Percentiles rank a stretch among this genome's conserved stretches.
Evolutionary conservation across 257 asterid species (phyloP).

Genomic region (Ilex asprella): DNA sequence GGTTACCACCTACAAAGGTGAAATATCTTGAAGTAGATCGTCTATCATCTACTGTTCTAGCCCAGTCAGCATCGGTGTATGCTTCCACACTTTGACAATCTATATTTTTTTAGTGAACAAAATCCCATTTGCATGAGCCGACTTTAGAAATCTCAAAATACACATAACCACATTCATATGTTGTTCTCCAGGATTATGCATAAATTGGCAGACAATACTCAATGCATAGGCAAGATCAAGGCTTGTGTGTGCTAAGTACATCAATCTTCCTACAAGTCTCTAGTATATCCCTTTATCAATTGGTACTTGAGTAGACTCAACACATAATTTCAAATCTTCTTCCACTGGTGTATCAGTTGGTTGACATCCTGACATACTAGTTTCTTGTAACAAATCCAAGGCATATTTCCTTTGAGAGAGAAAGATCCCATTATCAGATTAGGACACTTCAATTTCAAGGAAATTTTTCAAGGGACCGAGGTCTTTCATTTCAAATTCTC

Average conservation of each 20-base stretch:
- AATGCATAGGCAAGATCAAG: too few species aligned
- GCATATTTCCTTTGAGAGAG: background rate
- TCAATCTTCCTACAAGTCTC: too few species aligned
- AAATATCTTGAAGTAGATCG: too few species aligned
- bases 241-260: too few species aligned
- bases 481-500: background rate
- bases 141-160: background rate
- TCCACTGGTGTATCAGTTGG: background rate
- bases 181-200: too few species aligned
- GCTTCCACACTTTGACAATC: background rate
- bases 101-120: background rate
- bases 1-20: too few species aligned
- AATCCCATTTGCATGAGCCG: background rate
- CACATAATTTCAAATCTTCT: background rate
- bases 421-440: background rate
- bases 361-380: background rate
- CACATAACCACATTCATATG: too few species aligned
- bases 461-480: background rate
- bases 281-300: background rate
- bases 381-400: background rate
- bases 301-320: background rate
- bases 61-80: background rate
- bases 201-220: too few species aligned
- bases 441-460: background rate
- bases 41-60: background rate